Evolutionary conservation across 108 stramenopile genomes (phyloP).

Genomic region (Stephanodiscus triporus): DNA sequence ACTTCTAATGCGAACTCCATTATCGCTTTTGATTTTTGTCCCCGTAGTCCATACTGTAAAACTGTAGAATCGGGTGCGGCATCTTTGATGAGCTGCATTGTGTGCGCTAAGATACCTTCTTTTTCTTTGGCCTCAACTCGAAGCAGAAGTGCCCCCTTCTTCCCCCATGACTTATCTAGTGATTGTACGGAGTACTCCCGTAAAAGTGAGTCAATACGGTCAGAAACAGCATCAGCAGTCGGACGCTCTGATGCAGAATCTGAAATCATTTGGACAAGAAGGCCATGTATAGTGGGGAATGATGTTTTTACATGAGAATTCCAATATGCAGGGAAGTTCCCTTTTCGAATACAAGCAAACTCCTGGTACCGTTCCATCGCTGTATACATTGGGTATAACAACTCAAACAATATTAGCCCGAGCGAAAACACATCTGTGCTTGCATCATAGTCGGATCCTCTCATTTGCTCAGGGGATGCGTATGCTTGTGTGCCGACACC

Average conservation of each 20-base stretch:
- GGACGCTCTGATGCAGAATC: conserved; percentile 64
- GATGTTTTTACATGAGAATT: conserved; percentile 40
- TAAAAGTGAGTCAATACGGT: conserved; percentile 62
- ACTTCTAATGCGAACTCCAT: conserved; percentile 68
- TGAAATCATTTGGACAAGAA: conserved; percentile 74
- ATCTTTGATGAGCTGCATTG: conserved; percentile 64
- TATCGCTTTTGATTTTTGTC: conserved; percentile 61
- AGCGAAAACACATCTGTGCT: conserved; percentile 94
- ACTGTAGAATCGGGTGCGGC: conserved; percentile 63
- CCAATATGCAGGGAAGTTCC: conserved; percentile 72
- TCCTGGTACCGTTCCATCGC: conserved; percentile 70
- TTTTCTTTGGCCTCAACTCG: conserved; percentile 72
- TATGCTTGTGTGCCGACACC: conserved; percentile 95
- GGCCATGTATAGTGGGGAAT: conserved; percentile 66
- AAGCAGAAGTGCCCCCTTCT: conserved; percentile 61
- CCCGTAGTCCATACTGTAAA: conserved; percentile 80
- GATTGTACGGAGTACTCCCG: conserved; percentile 75
- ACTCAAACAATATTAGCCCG: conserved; percentile 94
- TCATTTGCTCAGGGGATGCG: conserved; percentile 94
- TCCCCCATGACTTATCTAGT: conserved; percentile 61
- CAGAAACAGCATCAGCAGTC: conserved; percentile 59
- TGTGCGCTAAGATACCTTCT: conserved; percentile 64
- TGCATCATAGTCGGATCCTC: conserved; percentile 89
- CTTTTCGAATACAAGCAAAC: conserved; percentile 34
- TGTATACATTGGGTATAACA: conserved; percentile 92